phyloP scores from a whole-genome alignment of 2,329 filamentous ascomycete species.

The Penicillium sp. region DNA sequence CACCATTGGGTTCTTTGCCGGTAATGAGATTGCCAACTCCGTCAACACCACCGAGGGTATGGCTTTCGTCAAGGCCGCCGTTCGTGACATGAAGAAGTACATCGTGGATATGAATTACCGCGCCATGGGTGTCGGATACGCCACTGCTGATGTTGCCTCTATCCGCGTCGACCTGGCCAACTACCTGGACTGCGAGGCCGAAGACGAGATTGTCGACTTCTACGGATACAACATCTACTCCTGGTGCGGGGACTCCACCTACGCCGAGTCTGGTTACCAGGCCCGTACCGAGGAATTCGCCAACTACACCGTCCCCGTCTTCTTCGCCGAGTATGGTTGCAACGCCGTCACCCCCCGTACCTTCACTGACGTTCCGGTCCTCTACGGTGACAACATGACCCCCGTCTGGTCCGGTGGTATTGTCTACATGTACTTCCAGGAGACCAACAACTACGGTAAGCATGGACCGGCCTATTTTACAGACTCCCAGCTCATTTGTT shows the following conservation, averaged over 20 bases:
- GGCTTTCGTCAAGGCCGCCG: slow-evolving; percentile 92
- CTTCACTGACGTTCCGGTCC: slow-evolving; percentile 78
- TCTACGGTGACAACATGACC: slow-evolving; percentile 79
- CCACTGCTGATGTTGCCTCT: slow-evolving; percentile 84
- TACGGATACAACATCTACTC: slow-evolving; percentile 99
- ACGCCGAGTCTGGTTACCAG: slow-evolving; percentile 72
- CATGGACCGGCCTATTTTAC: not conserved
- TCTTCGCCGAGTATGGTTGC: slow-evolving; percentile 98
- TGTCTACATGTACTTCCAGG: slow-evolving; percentile 96
- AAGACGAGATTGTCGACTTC: slow-evolving; percentile 74
- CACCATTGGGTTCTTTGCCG: slow-evolving; percentile 91
- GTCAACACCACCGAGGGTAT: slow-evolving; percentile 81
- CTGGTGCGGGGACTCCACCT: slow-evolving; percentile 86
- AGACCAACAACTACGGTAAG: slow-evolving; percentile 64
- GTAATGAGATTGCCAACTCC: slow-evolving; percentile 91
- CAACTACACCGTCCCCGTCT: slow-evolving; percentile 84
- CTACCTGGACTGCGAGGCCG: slow-evolving; percentile 84
- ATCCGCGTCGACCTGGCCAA: slow-evolving; percentile 77
- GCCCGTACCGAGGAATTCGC: slow-evolving; percentile 79
- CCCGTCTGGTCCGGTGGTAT: slow-evolving; percentile 88
- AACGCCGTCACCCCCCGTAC: slow-evolving; percentile 68
- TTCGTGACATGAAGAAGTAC: slow-evolving; percentile 89
- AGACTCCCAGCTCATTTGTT: slow-evolving; percentile 34
- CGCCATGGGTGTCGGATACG: slow-evolving; percentile 83
- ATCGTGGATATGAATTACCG: slow-evolving; percentile 76